Percentiles rank a stretch among this genome's conserved stretches.
phyloP scores from a whole-genome alignment of 768 basidiomycete genomes.

The Butyriboletus loyo region DNA sequence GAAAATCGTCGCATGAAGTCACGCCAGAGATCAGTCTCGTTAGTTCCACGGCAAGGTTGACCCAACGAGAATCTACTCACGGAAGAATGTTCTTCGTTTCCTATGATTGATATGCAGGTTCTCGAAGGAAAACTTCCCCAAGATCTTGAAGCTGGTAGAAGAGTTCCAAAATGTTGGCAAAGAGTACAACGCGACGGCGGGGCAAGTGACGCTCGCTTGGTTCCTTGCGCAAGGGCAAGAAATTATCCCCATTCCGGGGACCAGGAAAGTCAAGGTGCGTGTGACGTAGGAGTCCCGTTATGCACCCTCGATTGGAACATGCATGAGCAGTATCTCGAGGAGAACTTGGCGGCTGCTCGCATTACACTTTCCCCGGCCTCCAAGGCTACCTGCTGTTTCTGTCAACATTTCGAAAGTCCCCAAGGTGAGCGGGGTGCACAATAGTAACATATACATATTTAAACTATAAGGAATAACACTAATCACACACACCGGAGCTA shows the following conservation, averaged over 20 bases:
- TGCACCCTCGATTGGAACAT: neutral
- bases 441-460: too few relatives aligned
- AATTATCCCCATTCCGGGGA: conserved; percentile 43
- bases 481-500: neutral
- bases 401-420: too few relatives aligned
- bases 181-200: conserved; percentile 34
- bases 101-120: conserved; percentile 18
- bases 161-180: conserved; percentile 32
- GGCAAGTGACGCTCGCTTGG: conserved; percentile 42
- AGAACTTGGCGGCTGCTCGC: conserved; percentile 39
- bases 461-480: neutral
- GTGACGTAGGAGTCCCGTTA: neutral
- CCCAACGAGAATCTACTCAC: neutral
- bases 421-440: too few relatives aligned
- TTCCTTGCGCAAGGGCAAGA: conserved; percentile 37
- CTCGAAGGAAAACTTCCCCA: conserved; percentile 44
- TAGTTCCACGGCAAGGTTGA: conserved; percentile 17
- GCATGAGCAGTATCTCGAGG: conserved; percentile 37
- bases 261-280: conserved; percentile 32
- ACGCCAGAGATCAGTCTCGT: too few relatives aligned
- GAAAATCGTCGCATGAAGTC: too few relatives aligned
- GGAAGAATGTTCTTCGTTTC: neutral
- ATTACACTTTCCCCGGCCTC: conserved; percentile 35
- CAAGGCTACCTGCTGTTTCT: too few relatives aligned
- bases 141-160: conserved; percentile 38